Conservation (phyloP, 2,329 filamentous ascomycete genomes). For the Aotearoamyces nothofagi region DNA sequence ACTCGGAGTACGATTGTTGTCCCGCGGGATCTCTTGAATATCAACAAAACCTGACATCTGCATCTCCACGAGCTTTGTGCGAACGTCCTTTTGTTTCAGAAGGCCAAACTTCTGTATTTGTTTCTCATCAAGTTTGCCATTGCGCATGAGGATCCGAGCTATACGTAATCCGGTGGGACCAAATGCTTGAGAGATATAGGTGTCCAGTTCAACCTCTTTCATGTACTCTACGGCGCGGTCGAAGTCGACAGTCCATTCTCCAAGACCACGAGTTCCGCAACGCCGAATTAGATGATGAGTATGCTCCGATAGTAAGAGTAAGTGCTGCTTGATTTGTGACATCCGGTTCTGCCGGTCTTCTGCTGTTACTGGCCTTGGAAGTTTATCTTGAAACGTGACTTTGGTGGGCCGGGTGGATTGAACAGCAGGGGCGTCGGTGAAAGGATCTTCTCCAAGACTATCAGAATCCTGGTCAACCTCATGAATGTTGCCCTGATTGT, state of each 20-base stretch:
- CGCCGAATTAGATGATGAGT: conserved; percentile 53
- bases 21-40: conserved; percentile 85
- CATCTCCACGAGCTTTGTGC: conserved; percentile 71
- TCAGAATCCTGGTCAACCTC: conserved; percentile 4
- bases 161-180: conserved; percentile 66
- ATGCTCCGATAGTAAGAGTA: conserved; percentile 58
- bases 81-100: conserved; percentile 73
- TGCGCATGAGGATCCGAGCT: conserved; percentile 69
- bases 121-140: conserved; percentile 93
- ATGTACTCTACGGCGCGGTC: conserved; percentile 54
- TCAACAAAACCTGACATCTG: conserved; percentile 78
- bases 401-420: conserved; percentile 19
- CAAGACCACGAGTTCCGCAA: conserved; percentile 43
- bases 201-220: conserved; percentile 66
- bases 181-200: conserved; percentile 63
- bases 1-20: conserved; percentile 65
- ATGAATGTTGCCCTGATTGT: conserved; percentile 7
- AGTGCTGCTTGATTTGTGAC: conserved; percentile 53
- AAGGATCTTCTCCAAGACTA: conserved; percentile 7
- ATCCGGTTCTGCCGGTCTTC: conserved; percentile 26
- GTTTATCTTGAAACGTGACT: conserved; percentile 36
- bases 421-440: conserved; percentile 1
- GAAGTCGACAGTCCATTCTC: conserved; percentile 78
- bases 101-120: conserved; percentile 67
- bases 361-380: conserved; percentile 3